Evolutionary conservation across 164 flowering plant species (phyloP).

Genomic region (Protea cynaroides): DNA sequence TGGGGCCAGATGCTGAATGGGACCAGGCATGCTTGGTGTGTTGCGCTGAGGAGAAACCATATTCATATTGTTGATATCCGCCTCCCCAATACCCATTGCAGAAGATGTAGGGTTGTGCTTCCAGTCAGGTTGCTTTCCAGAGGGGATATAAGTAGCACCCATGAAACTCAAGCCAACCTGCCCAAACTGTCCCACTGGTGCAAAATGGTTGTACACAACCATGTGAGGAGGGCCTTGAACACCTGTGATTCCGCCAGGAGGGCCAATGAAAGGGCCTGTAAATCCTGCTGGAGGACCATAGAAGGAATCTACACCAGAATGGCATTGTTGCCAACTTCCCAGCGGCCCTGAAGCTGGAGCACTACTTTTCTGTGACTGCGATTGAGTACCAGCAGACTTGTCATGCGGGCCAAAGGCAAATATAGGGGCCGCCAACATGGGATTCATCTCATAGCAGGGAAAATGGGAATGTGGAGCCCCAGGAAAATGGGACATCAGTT

Average conservation of each 20-base stretch:
- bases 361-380: conserved; percentile 57
- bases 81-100: conserved; percentile 48
- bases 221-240: conserved; percentile 92
- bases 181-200: conserved; percentile 95
- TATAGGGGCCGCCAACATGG: conserved; percentile 74
- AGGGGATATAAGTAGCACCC: conserved; percentile 91
- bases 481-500: conserved; percentile 79
- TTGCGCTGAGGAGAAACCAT: conserved; percentile 52
- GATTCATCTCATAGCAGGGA: conserved; percentile 89
- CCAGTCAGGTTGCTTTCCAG: conserved; percentile 96
- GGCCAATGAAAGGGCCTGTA: conserved; percentile 77
- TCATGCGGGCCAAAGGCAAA: conserved; percentile 84
- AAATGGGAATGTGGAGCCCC: conserved; percentile 72
- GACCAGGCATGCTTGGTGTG: conserved; percentile 47
- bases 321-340: conserved; percentile 78
- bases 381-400: conserved; percentile 53
- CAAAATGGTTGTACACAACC: conserved; percentile 95
- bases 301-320: conserved; percentile 82
- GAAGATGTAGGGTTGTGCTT: conserved; percentile 68
- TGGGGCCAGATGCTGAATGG: conserved; percentile 80
- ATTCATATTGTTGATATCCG: conserved; percentile 49
- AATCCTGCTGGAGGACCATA: conserved; percentile 86
- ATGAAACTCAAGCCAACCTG: conserved; percentile 93
- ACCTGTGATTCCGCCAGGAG: conserved; percentile 79
- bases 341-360: conserved; percentile 51